Evolutionary conservation across 2,329 filamentous ascomycete genomes (phyloP), one percentile per base, ranked within the genome.

Genomic region (Paecilomyces formosus): DNA sequence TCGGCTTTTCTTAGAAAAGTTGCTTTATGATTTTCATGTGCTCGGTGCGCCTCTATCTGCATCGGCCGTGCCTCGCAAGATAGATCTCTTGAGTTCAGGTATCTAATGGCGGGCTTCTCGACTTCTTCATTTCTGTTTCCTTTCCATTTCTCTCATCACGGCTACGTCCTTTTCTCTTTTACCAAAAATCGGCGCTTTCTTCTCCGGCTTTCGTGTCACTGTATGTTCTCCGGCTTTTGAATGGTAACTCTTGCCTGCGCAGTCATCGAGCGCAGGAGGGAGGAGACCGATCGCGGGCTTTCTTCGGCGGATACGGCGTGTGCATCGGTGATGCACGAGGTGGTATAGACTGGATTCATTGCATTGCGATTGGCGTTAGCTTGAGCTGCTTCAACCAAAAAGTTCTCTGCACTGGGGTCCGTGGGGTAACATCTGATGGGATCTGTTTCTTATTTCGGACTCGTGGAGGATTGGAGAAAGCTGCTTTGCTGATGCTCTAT

Each of bases 281-380:
- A 51, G 55, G 57, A 30, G 56, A 52, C 49, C 50, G 60, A 59
- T 58, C 39, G 56, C 60, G 63, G 63, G 61, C 60, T 64, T 64
- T 67, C 60, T 66, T 68, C 63, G 60, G 63, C 63, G 60, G 61
- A 55, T 61, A 61, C 60, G 60, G 55, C 57, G 58, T 64, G 56
- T 61, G 54, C 55, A 60, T 58, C 60, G 59, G 57, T 55, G 61
- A 61, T 65, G 60, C 61, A 62, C 58, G 54, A 59, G 62, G 56
- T 64, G 62, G 64, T 69, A 70, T 64, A 69, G 64, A 67, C 61
- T 66, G 68, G 64, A 64, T 72, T 72, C 61, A 66, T 74, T 74
- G 72, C 72, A 74, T 75, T 75, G 64, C 70, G 66, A 73, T 68
- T 72, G 73, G 72, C 73, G 73, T 75, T 75, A 69, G 70, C 71